Evolutionary conservation across 2,329 filamentous ascomycete genomes (phyloP), one percentile per base, ranked within the genome.

Genomic region (Dothideomycetes sp.): DNA sequence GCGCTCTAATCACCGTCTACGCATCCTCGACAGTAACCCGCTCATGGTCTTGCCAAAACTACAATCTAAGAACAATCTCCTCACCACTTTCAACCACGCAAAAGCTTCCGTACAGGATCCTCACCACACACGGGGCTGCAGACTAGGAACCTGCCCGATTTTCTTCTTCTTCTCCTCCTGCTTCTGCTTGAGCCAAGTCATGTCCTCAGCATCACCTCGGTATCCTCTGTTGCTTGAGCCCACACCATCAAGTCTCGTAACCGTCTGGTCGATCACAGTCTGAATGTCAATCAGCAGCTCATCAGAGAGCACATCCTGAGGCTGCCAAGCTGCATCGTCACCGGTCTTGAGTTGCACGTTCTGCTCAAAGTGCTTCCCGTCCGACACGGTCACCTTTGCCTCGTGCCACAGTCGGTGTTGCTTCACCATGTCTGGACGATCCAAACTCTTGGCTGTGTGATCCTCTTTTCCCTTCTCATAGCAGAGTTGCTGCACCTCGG

Each of bases 361-460:
- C 25, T 39, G 39, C 12, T 43, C 24, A n/a, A 41, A 42, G 8
- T 33, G 34, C 31, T 40, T 39, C 15, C 48, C 17, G 10, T 29
- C 16, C 2, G 18, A 16, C 16, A 40, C 13, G 2, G 25, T 18
- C 9, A 47, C 7, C 10, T 31, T 48, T 9, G 48, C 51, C 28
- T 53, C 48, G 41, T 46, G 53, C 51, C 51, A 54, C 12, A 49
- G 15, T n/a, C 45, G 24, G 8, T 41, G 28, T 7, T 41, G 24
- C 9, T 33, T 13, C 11, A 40, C 25, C 41, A 38, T 37, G 7
- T n/a, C 25, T 16, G 22, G n/a, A 5, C 12, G 25, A n/a, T 16
- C 36, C 6, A 9, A 33, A 23, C 23, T 37, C 19, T 13, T 35
- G 16, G 45, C 29, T 16, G 28, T 12, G 29, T 41, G 11, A 34